These are phyloP conservation scores for Pueraria montana DNA, from an alignment of 306 rosid genomes.

Conservation along the genomic window DNA sequence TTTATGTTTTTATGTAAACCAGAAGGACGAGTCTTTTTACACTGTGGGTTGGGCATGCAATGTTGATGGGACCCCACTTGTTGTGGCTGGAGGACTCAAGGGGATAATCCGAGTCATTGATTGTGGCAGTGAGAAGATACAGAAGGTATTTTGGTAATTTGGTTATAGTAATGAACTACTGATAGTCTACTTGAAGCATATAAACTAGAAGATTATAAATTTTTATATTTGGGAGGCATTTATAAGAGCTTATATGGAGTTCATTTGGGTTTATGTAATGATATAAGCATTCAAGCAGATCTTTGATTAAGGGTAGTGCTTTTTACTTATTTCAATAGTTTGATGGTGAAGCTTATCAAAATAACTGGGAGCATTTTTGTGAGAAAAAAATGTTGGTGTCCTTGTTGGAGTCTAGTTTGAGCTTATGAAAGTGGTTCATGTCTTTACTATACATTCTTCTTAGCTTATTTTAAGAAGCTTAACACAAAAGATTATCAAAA, in stretches of 20 bases:
- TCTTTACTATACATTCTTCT: not conserved
- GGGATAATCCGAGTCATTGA: constrained; percentile 87
- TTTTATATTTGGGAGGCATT: not conserved
- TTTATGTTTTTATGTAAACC: constrained; percentile 65
- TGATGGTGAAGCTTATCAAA: not conserved
- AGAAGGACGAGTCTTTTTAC: constrained; percentile 99
- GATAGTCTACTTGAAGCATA: constrained; percentile 34
- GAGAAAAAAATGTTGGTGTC: not conserved
- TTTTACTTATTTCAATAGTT: not conserved
- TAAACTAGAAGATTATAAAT: not conserved
- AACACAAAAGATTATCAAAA: not conserved
- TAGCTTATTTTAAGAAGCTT: not conserved
- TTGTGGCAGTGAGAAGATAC: constrained; percentile 84
- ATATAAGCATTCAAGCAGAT: not conserved
- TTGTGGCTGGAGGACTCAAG: constrained; percentile 92
- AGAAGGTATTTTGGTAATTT: constrained; percentile 65
- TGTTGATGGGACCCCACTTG: constrained; percentile 71
- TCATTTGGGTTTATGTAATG: not conserved
- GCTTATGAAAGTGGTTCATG: not conserved
- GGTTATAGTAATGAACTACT: constrained; percentile 10
- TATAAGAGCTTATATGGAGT: not conserved
- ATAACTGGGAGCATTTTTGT: not conserved
- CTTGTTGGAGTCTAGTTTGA: not conserved
- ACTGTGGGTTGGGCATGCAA: constrained; percentile 90
- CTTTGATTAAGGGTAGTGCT: not conserved